These are phyloP conservation scores for Pseudonectria foliicola DNA, from an alignment of 2,329 filamentous ascomycete genomes.

Conservation along the genomic window DNA sequence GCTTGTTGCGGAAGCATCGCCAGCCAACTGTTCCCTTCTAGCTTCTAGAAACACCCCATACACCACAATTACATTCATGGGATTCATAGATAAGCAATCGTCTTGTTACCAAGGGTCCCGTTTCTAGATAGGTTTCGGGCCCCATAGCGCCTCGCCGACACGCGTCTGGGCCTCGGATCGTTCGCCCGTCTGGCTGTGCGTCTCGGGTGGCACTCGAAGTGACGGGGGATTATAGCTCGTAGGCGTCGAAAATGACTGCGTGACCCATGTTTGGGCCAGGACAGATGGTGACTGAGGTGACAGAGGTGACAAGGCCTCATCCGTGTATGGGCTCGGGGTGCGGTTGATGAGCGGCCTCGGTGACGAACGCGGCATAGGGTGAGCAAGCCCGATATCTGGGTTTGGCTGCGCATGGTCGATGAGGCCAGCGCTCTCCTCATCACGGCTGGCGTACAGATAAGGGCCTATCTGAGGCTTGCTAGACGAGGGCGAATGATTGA, in stretches of 20 bases:
- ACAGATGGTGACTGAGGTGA: neutral
- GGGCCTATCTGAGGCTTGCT: neutral
- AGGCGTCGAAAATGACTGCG: neutral
- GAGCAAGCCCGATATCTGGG: conserved; percentile 9
- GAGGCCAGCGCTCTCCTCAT: conserved; percentile 37
- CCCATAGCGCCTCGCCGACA: conserved; percentile 11
- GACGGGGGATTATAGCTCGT: neutral
- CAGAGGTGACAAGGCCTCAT: neutral
- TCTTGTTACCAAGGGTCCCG: too few species aligned
- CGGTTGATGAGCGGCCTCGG: neutral
- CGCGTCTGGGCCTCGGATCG: conserved; percentile 3
- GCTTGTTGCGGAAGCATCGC: too few species aligned
- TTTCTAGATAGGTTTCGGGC: neutral
- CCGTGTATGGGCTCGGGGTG: neutral
- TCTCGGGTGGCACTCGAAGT: conserved; percentile 2
- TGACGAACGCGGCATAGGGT: too few species aligned
- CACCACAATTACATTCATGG: too few species aligned
- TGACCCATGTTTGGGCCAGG: neutral
- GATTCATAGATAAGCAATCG: too few species aligned
- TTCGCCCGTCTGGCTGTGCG: conserved; percentile 1
- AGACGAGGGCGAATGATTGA: neutral
- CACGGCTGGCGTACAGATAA: conserved; percentile 8
- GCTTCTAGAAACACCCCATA: too few species aligned
- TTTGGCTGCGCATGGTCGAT: conserved; percentile 32
- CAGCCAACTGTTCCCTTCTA: too few species aligned